phyloP scores from a whole-genome alignment of 345 rosid species.

The Eucalyptus globulus region DNA sequence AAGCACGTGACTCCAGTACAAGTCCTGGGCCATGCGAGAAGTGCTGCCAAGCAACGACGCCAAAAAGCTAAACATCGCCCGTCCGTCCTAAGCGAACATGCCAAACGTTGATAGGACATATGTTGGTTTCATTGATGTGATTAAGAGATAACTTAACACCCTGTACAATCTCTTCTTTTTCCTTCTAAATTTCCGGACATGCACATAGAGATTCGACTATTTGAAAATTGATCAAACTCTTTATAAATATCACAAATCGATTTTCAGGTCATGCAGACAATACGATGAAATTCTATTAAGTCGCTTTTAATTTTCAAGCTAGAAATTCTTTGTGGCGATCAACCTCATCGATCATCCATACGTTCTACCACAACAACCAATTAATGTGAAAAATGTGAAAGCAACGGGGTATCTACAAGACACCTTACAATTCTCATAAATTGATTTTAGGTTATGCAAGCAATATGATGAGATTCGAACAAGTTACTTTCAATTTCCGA shows the following conservation, averaged over 20 bases:
- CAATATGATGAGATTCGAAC: rapidly evolving
- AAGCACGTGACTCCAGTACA: not conserved
- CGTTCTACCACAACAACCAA: rapidly evolving
- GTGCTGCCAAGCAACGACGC: not conserved
- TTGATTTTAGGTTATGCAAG: no score
- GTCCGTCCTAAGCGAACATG: not conserved
- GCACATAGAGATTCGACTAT: rapidly evolving
- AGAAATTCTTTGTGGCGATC: not conserved
- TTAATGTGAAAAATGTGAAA: not conserved
- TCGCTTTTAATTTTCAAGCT: not conserved
- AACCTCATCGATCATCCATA: not conserved
- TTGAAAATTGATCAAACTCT: not conserved
- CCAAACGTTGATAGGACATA: not conserved
- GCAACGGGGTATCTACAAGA: no score
- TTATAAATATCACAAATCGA: not conserved
- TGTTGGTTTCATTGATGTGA: not conserved
- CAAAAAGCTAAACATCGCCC: not conserved
- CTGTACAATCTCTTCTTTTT: not conserved
- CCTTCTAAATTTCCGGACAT: not conserved
- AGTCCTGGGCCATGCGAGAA: not conserved
- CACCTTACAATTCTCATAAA: no score
- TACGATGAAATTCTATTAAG: rapidly evolving
- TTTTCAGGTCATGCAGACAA: rapidly evolving
- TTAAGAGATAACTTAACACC: not conserved
- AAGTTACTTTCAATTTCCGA: no score